phyloP scores from a whole-genome alignment of 2,329 filamentous ascomycete species.

The Cytospora piceae region DNA sequence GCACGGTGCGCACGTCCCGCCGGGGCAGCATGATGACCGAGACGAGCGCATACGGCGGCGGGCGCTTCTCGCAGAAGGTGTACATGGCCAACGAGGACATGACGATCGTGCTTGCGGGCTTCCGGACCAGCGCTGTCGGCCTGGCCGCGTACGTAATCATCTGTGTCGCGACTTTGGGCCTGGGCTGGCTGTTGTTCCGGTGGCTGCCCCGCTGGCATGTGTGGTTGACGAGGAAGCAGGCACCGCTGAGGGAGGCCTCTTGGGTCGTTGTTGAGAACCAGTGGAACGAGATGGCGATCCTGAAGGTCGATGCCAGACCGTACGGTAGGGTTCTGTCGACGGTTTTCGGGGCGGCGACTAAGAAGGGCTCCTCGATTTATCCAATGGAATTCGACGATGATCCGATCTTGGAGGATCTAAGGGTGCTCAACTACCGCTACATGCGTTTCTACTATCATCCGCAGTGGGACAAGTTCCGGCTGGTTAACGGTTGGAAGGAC shows the following conservation, averaged over 20 bases:
- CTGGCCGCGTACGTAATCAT: constrained; percentile 70
- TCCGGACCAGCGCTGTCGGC: constrained; percentile 75
- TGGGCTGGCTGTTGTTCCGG: constrained; percentile 82
- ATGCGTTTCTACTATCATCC: constrained; percentile 93
- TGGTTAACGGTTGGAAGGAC: constrained; percentile 92
- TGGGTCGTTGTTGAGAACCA: constrained; percentile 98
- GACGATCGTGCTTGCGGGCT: constrained; percentile 91
- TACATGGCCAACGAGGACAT: constrained; percentile 93
- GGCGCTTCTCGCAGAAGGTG: constrained; percentile 81
- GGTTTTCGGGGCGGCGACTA: constrained; percentile 70
- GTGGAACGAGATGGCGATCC: constrained; percentile 89
- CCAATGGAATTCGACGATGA: constrained; percentile 71
- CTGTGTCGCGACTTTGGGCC: constrained; percentile 73
- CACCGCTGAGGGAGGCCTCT: constrained; percentile 72
- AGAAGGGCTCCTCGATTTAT: constrained; percentile 50
- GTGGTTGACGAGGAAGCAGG: constrained; percentile 69
- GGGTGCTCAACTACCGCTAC: constrained; percentile 88
- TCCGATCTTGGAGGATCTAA: constrained; percentile 74
- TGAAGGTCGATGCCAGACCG: constrained; percentile 61
- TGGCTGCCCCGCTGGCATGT: constrained; percentile 93
- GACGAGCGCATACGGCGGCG: constrained; percentile 63
- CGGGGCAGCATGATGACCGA: constrained; percentile 72
- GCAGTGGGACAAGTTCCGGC: constrained; percentile 82
- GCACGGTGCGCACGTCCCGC: constrained; percentile 48
- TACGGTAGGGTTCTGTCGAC: constrained; percentile 62